Evolutionary conservation across 192 early-diverging fungal species (phyloP).

Genomic region (Entophlyctis luteolus): DNA sequence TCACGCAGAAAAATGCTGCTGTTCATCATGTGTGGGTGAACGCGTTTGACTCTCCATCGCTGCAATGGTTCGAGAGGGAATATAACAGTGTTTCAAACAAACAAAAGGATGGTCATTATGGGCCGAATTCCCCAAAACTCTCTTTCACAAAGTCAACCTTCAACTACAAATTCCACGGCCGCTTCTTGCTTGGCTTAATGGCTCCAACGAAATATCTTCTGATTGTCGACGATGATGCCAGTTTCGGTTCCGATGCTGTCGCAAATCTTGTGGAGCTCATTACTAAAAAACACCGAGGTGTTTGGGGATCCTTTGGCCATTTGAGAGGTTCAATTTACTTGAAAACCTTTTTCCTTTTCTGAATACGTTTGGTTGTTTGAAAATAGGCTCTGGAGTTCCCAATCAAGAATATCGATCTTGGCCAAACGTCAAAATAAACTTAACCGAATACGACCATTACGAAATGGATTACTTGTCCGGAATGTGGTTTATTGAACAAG

Average conservation of each 20-base stretch:
- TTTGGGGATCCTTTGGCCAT: conserved; percentile 11
- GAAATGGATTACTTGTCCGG: conserved; percentile 12
- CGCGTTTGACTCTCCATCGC: not conserved
- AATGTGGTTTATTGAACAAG: conserved; percentile 9
- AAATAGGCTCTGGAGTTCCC: not conserved
- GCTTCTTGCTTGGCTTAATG: conserved; percentile 15
- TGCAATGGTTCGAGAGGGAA: not conserved
- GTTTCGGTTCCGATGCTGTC: not conserved
- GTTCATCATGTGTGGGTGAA: conserved; percentile 12
- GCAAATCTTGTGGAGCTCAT: not conserved
- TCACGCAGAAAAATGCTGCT: not conserved
- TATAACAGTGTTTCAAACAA: not conserved
- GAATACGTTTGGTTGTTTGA: not conserved
- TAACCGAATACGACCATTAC: not conserved
- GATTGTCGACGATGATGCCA: conserved; percentile 23
- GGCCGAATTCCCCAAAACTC: not conserved
- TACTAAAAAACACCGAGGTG: not conserved
- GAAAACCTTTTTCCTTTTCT: not conserved
- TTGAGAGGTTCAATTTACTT: not conserved
- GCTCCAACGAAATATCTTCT: conserved; percentile 6
- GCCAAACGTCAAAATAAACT: not conserved
- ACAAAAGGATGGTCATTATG: not conserved
- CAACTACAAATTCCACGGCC: conserved; percentile 25
- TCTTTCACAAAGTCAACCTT: not conserved
- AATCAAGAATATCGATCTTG: not conserved